A percentile compares a stretch with the other conserved stretches of the same genome.
Conservation (phyloP, 139 green algal species). For the Raphidocelis subcapitata region DNA sequence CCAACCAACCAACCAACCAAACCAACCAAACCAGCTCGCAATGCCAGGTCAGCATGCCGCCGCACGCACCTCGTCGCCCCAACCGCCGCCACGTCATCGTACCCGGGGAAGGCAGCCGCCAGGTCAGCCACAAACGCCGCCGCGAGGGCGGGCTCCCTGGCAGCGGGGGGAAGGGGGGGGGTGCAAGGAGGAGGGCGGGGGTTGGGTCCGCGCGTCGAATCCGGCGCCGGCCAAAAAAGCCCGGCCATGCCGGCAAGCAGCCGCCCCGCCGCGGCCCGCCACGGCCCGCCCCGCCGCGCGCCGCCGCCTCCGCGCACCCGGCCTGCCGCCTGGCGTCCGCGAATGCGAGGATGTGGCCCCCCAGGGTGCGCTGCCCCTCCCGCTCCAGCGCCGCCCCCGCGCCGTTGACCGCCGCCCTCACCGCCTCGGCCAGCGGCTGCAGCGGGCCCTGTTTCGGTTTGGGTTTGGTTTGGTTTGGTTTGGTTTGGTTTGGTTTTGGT, state of each 20-base stretch:
- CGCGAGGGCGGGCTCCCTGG: neutral
- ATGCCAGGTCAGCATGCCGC: no score
- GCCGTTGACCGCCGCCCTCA: slow-evolving; percentile 18
- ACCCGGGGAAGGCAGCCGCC: no score
- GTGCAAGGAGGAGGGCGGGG: neutral
- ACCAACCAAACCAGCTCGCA: no score
- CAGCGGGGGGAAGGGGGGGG: neutral
- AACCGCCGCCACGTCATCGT: no score
- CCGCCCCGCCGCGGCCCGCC: no score
- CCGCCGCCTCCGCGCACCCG: slow-evolving; percentile 27
- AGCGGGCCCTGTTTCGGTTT: slow-evolving; percentile 20
- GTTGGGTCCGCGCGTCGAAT: neutral
- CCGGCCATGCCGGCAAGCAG: no score
- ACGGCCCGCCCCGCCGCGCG: no score
- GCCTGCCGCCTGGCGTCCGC: slow-evolving; percentile 5
- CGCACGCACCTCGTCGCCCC: no score
- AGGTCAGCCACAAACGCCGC: neutral
- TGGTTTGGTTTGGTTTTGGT: no score
- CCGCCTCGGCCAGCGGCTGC: slow-evolving; percentile 3
- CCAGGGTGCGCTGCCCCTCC: slow-evolving; percentile 1
- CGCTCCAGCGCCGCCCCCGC: slow-evolving; percentile 20
- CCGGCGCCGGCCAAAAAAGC: neutral
- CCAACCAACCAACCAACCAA: no score
- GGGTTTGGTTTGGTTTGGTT: no score
- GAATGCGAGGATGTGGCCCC: slow-evolving; percentile 11